These are phyloP conservation scores for Tympanopsis confertula DNA, from an alignment of 2,329 filamentous ascomycete genomes.

Conservation along the genomic window DNA sequence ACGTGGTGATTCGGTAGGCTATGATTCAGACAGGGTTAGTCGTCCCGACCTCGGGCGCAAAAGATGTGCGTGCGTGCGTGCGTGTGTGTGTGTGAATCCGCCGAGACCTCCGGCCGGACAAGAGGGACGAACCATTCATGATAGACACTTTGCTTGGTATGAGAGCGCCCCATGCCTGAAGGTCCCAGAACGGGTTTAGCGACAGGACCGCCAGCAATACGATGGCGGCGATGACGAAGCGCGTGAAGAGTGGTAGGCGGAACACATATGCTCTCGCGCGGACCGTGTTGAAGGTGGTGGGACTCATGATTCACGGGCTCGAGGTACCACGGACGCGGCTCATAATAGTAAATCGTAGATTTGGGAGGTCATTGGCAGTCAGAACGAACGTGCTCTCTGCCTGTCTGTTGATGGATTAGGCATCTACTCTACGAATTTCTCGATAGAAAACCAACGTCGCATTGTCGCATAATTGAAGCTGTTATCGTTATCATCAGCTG, in stretches of 20 bases:
- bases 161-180: slow-evolving; percentile 68
- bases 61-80: slow-evolving; percentile 1
- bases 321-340: neutral
- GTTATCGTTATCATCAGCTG: no score
- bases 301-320: slow-evolving; percentile 15
- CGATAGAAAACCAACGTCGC: no score
- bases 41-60: neutral
- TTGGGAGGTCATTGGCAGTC: no score
- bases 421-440: no score
- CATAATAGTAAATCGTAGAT: neutral
- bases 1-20: slow-evolving; percentile 93
- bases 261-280: slow-evolving; percentile 72
- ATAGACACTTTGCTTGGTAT: slow-evolving; percentile 67
- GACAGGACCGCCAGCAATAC: slow-evolving; percentile 57
- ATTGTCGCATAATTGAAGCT: no score
- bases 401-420: no score
- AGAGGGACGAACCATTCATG: slow-evolving; percentile 48
- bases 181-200: slow-evolving; percentile 58
- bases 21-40: slow-evolving; percentile 5
- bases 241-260: slow-evolving; percentile 79
- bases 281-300: slow-evolving; percentile 52
- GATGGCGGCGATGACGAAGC: slow-evolving; percentile 55
- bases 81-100: no score
- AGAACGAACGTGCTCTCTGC: no score
- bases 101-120: no score